phyloP scores from a whole-genome alignment of 106 monocot genomes.

The Cymbidium sinense region DNA sequence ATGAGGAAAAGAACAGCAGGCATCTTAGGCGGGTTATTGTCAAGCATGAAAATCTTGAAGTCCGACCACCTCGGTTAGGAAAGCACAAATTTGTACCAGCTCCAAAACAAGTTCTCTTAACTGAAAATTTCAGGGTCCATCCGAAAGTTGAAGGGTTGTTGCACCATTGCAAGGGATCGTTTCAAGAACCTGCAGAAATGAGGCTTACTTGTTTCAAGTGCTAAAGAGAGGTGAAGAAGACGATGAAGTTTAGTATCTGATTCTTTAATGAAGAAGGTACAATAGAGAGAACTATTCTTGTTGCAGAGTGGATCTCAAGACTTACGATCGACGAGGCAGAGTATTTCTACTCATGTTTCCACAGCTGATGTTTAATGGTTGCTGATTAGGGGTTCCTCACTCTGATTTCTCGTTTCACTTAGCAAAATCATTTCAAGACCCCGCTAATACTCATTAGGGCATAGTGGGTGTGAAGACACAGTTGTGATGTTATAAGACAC shows the following conservation, averaged over 20 bases:
- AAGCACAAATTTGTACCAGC: conserved; percentile 89
- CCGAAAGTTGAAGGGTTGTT: conserved; percentile 77
- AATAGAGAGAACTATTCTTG: background rate
- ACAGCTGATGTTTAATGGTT: too few species aligned
- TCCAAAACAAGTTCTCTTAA: conserved; percentile 78
- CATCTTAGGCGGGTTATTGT: conserved; percentile 58
- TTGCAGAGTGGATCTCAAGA: background rate
- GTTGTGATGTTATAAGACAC: too few species aligned
- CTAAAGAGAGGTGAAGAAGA: conserved; percentile 7
- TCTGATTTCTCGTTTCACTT: too few species aligned
- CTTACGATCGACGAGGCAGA: too few species aligned
- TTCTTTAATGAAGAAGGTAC: background rate
- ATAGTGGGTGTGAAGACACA: too few species aligned
- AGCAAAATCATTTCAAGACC: too few species aligned
- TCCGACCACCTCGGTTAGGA: conserved; percentile 84
- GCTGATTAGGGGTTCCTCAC: too few species aligned
- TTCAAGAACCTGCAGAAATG: too few species aligned
- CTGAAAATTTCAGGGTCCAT: conserved; percentile 96
- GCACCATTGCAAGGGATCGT: conserved; percentile 46
- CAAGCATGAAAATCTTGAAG: conserved; percentile 67
- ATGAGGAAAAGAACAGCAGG: conserved; percentile 68
- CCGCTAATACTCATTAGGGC: too few species aligned
- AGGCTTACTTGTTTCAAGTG: conserved; percentile 38
- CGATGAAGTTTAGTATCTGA: background rate
- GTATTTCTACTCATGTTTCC: too few species aligned